A percentile compares a stretch with the other conserved stretches of the same genome.
phyloP scores from a whole-genome alignment of 805 yeast genomes.

The Zygosaccharomyces gambellarensis region DNA sequence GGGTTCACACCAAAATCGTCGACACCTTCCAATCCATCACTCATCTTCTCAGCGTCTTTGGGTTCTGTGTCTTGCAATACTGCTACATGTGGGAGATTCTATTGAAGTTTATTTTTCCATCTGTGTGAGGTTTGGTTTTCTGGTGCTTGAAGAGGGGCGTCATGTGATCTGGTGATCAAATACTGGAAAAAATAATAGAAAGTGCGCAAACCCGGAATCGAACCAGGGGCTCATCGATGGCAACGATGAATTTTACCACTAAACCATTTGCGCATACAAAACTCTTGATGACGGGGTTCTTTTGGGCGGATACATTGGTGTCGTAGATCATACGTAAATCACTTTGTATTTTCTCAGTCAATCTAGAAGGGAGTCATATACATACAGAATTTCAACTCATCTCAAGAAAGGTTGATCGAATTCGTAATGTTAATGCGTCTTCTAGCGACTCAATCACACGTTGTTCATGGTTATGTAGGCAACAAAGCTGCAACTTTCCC shows the following conservation, averaged over 20 bases:
- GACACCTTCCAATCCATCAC: neutral
- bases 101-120: no score
- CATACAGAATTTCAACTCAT: no score
- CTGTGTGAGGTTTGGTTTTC: neutral
- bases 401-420: neutral
- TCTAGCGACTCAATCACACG: constrained; percentile 64
- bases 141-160: neutral
- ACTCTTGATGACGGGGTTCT: neutral
- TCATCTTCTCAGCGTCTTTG: neutral
- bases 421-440: constrained; percentile 1
- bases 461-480: constrained; percentile 94
- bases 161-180: neutral
- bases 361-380: no score
- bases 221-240: constrained; percentile 9
- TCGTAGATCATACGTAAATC: neutral
- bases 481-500: constrained; percentile 90
- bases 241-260: constrained; percentile 8
- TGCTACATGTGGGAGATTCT: neutral
- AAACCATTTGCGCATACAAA: constrained; percentile 3
- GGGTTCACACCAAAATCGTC: constrained; percentile 3
- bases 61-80: neutral
- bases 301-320: no score
- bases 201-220: constrained; percentile 7
- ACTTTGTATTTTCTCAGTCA: no score
- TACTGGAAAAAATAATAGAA: neutral